Evolutionary conservation across 306 rosid species (phyloP).

Genomic region (Dalbergia cultrata): DNA sequence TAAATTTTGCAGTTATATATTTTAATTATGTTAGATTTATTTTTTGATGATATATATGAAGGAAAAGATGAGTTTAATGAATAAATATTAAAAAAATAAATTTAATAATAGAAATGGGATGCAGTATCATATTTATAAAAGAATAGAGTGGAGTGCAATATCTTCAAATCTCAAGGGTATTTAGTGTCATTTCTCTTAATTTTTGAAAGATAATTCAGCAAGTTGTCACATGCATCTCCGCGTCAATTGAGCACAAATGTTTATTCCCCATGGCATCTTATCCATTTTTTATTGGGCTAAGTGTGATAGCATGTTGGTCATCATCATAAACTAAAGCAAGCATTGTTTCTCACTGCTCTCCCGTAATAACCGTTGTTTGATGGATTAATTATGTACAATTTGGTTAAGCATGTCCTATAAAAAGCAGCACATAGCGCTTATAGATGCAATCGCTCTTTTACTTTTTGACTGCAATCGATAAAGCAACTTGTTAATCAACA

Average conservation of each 20-base stretch:
- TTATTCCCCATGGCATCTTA: background rate
- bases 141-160: no score
- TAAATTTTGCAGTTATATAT: no score
- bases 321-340: background rate
- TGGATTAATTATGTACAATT: background rate
- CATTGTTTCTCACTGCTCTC: background rate
- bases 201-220: background rate
- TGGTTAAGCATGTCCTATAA: background rate
- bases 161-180: no score
- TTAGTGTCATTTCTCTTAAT: background rate
- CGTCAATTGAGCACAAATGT: background rate
- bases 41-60: no score
- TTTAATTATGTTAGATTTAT: no score
- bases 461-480: background rate
- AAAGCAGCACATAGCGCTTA: constrained; percentile 7
- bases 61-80: no score
- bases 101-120: no score
- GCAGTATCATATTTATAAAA: no score
- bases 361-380: constrained; percentile 35
- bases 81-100: no score
- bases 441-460: background rate
- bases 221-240: constrained; percentile 13
- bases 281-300: background rate
- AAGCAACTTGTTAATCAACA: constrained; percentile 26
- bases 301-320: constrained; percentile 34